phyloP scores from a whole-genome alignment of 257 asterid species.

The Ocimum tenuiflorum region DNA sequence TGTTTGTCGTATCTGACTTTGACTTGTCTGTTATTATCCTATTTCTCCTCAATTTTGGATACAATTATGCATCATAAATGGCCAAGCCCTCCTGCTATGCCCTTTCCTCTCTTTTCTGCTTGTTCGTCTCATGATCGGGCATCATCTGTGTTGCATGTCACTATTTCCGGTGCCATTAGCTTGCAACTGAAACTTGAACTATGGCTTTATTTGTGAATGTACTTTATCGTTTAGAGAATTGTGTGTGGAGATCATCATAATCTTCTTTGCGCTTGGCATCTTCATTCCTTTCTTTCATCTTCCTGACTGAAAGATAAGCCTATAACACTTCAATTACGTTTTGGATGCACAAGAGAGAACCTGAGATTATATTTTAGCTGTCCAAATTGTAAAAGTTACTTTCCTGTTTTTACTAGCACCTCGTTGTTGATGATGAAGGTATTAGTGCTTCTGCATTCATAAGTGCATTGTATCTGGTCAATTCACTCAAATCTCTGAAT shows the following conservation, averaged over 20 bases:
- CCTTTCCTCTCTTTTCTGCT: not conserved
- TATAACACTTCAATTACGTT: not conserved
- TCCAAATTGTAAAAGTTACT: no score
- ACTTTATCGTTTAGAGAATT: not conserved
- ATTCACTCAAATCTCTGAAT: not conserved
- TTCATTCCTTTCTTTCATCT: not conserved
- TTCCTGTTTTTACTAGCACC: not conserved
- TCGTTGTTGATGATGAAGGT: no score
- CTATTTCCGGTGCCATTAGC: not conserved
- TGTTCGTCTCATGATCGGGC: not conserved
- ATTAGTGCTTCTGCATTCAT: not conserved
- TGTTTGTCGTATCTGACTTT: not conserved
- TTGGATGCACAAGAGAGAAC: not conserved
- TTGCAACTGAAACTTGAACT: not conserved
- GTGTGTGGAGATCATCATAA: not conserved
- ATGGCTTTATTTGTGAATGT: not conserved
- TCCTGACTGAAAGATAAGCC: not conserved
- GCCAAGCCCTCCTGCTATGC: not conserved
- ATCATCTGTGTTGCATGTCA: not conserved
- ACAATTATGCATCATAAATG: not conserved
- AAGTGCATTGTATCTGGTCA: not conserved
- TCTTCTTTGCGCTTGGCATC: not conserved
- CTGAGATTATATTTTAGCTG: not conserved
- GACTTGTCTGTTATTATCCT: not conserved
- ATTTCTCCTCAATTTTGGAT: not conserved